These are phyloP conservation scores for Erythrophleum fordii DNA, from an alignment of 306 rosid genomes.

Conservation along the genomic window DNA sequence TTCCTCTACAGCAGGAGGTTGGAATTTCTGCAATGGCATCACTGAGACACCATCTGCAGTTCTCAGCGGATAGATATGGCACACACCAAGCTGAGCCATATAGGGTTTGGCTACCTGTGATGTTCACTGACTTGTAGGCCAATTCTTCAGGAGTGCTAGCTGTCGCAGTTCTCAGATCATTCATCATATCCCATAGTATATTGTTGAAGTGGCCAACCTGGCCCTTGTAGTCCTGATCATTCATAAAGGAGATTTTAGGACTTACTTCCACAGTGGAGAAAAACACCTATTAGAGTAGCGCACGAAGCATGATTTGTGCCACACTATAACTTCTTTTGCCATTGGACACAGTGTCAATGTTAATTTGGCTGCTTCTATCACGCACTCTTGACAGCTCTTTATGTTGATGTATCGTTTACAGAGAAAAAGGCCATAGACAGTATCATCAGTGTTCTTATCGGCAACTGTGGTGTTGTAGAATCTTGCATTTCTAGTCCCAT, in stretches of 20 bases:
- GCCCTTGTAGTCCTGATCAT: slow-evolving; percentile 27
- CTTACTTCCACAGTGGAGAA: slow-evolving; percentile 34
- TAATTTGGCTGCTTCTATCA: slow-evolving; percentile 22
- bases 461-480: slow-evolving; percentile 32
- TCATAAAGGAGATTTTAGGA: slow-evolving; percentile 25
- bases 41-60: slow-evolving; percentile 43
- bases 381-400: slow-evolving; percentile 3
- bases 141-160: slow-evolving; percentile 14
- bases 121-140: slow-evolving; percentile 9
- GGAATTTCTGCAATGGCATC: slow-evolving; percentile 39
- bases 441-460: neutral
- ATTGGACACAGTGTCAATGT: neutral
- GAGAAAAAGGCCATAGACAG: slow-evolving; percentile 29
- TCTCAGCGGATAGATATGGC: slow-evolving; percentile 29
- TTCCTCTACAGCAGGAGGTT: slow-evolving; percentile 40
- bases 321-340: slow-evolving; percentile 42
- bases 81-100: slow-evolving; percentile 38
- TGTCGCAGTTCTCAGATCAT: slow-evolving; percentile 19
- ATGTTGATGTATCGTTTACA: neutral
- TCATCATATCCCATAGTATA: slow-evolving; percentile 41
- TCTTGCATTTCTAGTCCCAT: slow-evolving; percentile 20
- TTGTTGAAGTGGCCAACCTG: slow-evolving; percentile 28
- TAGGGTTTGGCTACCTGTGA: slow-evolving; percentile 12
- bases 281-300: slow-evolving; percentile 34
- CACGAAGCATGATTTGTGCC: slow-evolving; percentile 30